phyloP scores from a whole-genome alignment of 148 eudicot genomes.

The Tetragonia tetragonoides region DNA sequence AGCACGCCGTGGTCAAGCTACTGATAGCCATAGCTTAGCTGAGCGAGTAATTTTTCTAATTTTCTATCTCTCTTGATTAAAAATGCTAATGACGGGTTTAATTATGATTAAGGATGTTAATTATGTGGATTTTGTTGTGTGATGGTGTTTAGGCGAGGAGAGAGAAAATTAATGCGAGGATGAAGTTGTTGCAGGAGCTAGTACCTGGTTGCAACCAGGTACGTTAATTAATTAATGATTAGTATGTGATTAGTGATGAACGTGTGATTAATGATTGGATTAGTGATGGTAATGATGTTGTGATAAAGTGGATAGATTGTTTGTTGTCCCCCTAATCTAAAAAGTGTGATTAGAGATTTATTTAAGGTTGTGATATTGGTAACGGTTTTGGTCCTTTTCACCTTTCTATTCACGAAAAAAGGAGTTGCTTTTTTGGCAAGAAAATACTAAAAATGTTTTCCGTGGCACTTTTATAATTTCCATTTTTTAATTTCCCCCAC shows the following conservation, averaged over 20 bases:
- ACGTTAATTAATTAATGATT: background rate
- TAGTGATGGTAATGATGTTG: conserved; percentile 8
- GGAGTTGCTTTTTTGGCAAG: conserved; percentile 43
- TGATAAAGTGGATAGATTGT: background rate
- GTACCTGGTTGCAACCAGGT: conserved; percentile 99
- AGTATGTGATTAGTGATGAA: conserved; percentile 2
- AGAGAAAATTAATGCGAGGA: conserved; percentile 96
- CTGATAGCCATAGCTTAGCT: conserved; percentile 98
- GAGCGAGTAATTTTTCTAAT: conserved; percentile 61
- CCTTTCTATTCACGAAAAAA: conserved; percentile 30
- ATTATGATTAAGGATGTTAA: too few species aligned
- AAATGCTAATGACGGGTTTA: too few species aligned
- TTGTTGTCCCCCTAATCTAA: conserved; percentile 5
- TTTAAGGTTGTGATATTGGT: conserved; percentile 15
- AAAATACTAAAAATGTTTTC: conserved; percentile 19
- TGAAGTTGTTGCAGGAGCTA: conserved; percentile 94
- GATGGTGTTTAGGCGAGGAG: conserved; percentile 68
- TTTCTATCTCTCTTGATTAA: background rate
- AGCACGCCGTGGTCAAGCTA: conserved; percentile 96
- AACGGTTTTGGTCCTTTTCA: conserved; percentile 45
- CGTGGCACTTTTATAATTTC: conserved; percentile 20
- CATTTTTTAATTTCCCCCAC: background rate
- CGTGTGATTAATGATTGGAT: conserved; percentile 12
- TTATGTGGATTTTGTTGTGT: too few species aligned
- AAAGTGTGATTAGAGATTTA: conserved; percentile 22